A percentile compares a stretch with the other conserved stretches of the same genome.
Conservation (phyloP, 129 eudicot genomes). For the Ambrosia artemisiifolia region DNA sequence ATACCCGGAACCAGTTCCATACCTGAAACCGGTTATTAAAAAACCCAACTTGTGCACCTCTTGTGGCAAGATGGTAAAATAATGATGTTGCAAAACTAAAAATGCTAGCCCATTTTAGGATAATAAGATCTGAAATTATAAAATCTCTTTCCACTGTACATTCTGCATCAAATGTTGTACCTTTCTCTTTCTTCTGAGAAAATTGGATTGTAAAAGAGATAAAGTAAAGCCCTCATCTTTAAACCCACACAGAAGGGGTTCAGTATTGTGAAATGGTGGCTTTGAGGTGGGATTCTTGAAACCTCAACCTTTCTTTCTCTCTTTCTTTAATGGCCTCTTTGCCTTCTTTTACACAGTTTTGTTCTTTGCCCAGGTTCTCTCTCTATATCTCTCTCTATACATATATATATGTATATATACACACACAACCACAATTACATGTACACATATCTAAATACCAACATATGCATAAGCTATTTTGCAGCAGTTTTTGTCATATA, state of each 20-base stretch:
- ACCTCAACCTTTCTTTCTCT: conserved; percentile 37
- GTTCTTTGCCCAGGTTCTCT: conserved; percentile 63
- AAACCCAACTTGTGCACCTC: too few relatives aligned
- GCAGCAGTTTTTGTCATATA: not conserved
- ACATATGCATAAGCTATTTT: not conserved
- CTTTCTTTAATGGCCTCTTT: conserved; percentile 57
- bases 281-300: conserved; percentile 33
- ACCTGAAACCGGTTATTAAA: too few relatives aligned
- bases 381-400: conserved; percentile 21
- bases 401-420: not conserved
- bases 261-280: conserved; percentile 22
- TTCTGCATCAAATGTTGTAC: not conserved
- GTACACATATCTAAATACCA: conserved; percentile 6
- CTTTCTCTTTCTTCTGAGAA: conserved; percentile 1
- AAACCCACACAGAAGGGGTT: conserved; percentile 35
- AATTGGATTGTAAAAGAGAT: conserved; percentile 14
- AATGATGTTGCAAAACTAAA: too few relatives aligned
- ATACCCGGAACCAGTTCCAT: too few relatives aligned
- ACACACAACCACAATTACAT: conserved; percentile 4
- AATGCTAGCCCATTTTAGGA: not conserved
- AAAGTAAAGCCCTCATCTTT: conserved; percentile 41
- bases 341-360: conserved; percentile 57
- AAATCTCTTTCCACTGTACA: not conserved
- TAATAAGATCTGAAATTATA: conserved; percentile 22
- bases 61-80: not conserved